Conservation (phyloP, 768 basidiomycete species). For the Mycena chlorophos region DNA sequence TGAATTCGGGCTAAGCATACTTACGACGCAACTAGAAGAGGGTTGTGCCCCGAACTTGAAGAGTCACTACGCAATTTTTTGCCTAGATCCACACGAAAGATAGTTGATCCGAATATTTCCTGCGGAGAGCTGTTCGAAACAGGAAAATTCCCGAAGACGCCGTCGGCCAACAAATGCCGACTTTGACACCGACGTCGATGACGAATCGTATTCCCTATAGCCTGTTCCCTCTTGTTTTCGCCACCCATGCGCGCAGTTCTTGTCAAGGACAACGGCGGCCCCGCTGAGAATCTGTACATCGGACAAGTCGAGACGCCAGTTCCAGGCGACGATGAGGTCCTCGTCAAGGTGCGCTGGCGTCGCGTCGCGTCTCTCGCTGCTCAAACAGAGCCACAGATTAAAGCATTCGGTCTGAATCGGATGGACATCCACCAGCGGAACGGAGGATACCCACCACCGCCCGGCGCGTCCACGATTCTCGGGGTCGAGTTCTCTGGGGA, state of each 20-base stretch:
- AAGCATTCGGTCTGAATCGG: constrained; percentile 65
- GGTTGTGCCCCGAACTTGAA: no score
- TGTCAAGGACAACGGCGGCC: constrained; percentile 59
- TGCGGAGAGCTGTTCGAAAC: no score
- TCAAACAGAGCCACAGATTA: constrained; percentile 35
- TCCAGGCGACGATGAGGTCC: constrained; percentile 47
- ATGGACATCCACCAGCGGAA: constrained; percentile 60
- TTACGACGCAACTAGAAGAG: no score
- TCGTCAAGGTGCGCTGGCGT: constrained; percentile 51
- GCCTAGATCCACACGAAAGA: no score
- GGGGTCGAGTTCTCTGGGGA: constrained; percentile 68
- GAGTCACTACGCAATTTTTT: no score
- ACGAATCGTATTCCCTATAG: no score
- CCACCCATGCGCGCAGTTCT: constrained; percentile 53
- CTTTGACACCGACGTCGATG: no score
- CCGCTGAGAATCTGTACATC: constrained; percentile 59
- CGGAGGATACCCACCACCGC: constrained; percentile 54
- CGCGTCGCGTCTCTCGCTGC: constrained; percentile 1
- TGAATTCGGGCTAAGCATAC: no score
- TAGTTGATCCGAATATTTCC: no score
- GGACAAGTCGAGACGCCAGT: constrained; percentile 53
- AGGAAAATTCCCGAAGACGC: no score
- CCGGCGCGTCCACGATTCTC: constrained; percentile 54
- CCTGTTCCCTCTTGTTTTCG: neutral
- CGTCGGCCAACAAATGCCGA: no score